Evolutionary conservation across 2,329 filamentous ascomycete genomes (phyloP).

Genomic region (Ophiostoma tasmaniense): DNA sequence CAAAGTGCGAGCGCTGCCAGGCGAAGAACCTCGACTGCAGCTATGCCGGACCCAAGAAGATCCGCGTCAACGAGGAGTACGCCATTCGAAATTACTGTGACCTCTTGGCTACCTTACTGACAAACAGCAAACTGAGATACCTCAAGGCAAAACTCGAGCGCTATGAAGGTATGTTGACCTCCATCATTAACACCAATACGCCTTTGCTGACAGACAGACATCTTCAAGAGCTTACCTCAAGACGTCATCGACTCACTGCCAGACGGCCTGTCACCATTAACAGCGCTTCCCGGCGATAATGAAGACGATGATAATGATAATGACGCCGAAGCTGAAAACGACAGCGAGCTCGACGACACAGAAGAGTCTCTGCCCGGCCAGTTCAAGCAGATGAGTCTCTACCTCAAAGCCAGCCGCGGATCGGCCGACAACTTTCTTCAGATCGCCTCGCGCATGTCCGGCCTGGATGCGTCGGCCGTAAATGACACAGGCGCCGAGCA

Average conservation of each 20-base stretch:
- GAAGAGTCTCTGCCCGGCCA: constrained; percentile 15
- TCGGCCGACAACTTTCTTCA: constrained; percentile 33
- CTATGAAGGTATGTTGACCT: constrained; percentile 15
- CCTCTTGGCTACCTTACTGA: background rate
- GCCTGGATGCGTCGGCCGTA: background rate
- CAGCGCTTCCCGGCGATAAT: background rate
- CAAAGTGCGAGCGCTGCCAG: constrained; percentile 19
- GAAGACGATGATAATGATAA: background rate
- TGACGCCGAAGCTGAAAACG: background rate
- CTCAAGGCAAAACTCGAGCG: constrained; percentile 16
- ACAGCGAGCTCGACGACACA: background rate
- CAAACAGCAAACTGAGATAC: constrained; percentile 14
- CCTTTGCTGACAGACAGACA: constrained; percentile 9
- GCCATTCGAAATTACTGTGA: background rate
- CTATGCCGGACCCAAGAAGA: constrained; percentile 19
- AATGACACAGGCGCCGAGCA: constrained; percentile 23
- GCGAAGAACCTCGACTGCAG: constrained; percentile 16
- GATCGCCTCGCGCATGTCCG: constrained; percentile 30
- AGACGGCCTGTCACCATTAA: background rate
- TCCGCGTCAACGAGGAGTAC: constrained; percentile 19
- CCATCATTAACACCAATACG: background rate
- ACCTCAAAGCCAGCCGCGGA: constrained; percentile 26
- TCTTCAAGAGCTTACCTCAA: constrained; percentile 11
- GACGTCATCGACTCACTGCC: background rate
- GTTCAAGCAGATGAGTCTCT: constrained; percentile 23